Base-by-base conservation (phyloP, 148 eudicot genomes). In the Simmondsia chinensis region DNA sequence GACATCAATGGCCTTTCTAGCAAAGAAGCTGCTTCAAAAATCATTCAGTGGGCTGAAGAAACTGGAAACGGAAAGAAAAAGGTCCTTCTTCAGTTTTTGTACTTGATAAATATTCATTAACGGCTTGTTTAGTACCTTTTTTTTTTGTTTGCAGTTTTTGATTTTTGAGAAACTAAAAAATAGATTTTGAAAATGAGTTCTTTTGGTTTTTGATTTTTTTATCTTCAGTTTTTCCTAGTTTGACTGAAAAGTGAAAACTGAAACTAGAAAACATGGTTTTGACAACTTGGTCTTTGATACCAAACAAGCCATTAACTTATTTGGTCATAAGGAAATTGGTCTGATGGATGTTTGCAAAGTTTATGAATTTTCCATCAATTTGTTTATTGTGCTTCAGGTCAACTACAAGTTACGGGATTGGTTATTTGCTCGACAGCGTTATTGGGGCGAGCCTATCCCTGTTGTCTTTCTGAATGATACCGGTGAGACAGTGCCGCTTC, bases 361-460 rank as follows among this genome's bases (percentile, higher is more conserved):
- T n/a, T n/a, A n/a, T n/a, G n/a, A n/a, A n/a, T n/a, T n/a, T n/a
- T n/a, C n/a, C n/a, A n/a, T n/a, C n/a, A n/a, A n/a, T n/a, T n/a
- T n/a, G n/a, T n/a, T n/a, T n/a, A n/a, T 28, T 46, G 14, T 34
- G 24, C 29, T 69, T 32, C 60, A 91, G 97, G 94, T 91, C 20
- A 91, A 91, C 58, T 91, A 56, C 64, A 91, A 85, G 69, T 61
- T 91, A 65, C 70, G 97, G 65, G 97, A 91, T 63, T 91, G 97
- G 97, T 87, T 91, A 54, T 91, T 91, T 74, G 97, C 97, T 14
- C 69, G 97, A 39, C 97, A 91, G 42, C 87, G 97, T 16, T 91
- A 91, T 41, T 91, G 97, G 97, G 97, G 97, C 53, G 97, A 91
- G 66, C 97, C 97, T 46, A 85, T 91, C 42, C 97, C 97, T 36